Conservation (phyloP, 805 yeast species). For the Candida anglica region DNA sequence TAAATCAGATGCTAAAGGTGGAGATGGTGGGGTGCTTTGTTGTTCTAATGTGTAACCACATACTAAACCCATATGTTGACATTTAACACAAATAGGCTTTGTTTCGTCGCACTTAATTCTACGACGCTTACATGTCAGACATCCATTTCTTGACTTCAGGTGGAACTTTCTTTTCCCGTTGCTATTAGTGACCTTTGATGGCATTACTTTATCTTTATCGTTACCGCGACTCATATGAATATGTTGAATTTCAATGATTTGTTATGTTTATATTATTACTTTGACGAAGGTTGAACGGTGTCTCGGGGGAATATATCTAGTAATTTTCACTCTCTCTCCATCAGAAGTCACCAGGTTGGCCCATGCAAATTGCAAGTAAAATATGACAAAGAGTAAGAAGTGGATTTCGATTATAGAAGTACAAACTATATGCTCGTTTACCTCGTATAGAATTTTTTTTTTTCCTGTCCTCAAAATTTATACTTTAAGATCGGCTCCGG, state of each 20-base stretch:
- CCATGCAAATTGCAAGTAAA: not conserved
- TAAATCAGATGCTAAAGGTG: too few relatives aligned
- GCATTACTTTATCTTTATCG: not conserved
- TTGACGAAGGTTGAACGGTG: too few relatives aligned
- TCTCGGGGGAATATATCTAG: too few relatives aligned
- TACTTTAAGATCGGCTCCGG: too few relatives aligned
- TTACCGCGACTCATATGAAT: not conserved
- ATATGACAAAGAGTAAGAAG: too few relatives aligned
- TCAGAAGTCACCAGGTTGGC: not conserved
- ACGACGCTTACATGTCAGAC: constrained; percentile 83
- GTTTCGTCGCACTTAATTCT: constrained; percentile 91
- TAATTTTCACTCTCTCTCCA: not conserved
- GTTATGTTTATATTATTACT: too few relatives aligned
- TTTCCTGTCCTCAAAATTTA: too few relatives aligned
- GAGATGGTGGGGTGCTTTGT: constrained; percentile 2
- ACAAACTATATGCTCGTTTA: constrained; percentile 3
- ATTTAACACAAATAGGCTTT: constrained; percentile 75
- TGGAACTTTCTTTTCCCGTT: constrained; percentile 84
- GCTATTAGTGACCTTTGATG: constrained; percentile 13
- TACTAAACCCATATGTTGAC: constrained; percentile 71
- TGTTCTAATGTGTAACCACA: constrained; percentile 53
- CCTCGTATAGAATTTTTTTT: constrained; percentile 3
- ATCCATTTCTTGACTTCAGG: constrained; percentile 83
- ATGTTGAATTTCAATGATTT: not conserved
- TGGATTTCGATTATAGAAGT: too few relatives aligned